Evolutionary conservation across 2,329 filamentous ascomycete genomes (phyloP).

Genomic region (Dendryphion nanum): DNA sequence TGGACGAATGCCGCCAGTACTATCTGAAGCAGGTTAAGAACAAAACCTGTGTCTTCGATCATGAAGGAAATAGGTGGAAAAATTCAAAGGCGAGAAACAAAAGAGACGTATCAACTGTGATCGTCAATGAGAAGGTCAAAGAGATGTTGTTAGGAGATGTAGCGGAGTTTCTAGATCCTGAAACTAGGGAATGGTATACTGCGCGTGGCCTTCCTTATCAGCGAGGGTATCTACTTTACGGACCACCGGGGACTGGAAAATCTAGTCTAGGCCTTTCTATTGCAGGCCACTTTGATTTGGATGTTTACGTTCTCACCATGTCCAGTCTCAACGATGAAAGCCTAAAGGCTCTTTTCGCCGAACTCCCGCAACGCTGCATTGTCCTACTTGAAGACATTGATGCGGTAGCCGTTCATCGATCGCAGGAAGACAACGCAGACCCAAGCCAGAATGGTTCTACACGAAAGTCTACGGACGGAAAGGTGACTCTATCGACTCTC

Average conservation of each 20-base stretch:
- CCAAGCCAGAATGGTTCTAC: constrained; percentile 4
- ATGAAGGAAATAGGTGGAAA: neutral
- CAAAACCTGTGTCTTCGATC: neutral
- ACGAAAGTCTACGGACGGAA: constrained; percentile 12
- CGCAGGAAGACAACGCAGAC: neutral
- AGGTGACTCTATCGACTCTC: constrained; percentile 71
- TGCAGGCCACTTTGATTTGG: constrained; percentile 3
- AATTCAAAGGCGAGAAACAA: neutral
- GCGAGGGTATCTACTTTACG: constrained; percentile 89
- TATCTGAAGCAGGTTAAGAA: neutral
- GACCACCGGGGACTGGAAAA: constrained; percentile 94
- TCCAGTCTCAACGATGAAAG: constrained; percentile 7
- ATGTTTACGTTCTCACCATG: constrained; percentile 13
- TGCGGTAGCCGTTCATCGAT: constrained; percentile 1
- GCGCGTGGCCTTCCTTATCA: constrained; percentile 8
- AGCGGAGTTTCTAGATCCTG: constrained; percentile 40
- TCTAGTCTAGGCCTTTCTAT: constrained; percentile 49
- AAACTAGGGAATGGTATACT: constrained; percentile 12
- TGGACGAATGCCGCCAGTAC: neutral
- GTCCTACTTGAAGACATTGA: constrained; percentile 16
- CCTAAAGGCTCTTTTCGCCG: constrained; percentile 12
- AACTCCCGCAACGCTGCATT: constrained; percentile 12
- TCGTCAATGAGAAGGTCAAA: neutral
- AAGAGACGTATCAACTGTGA: neutral
- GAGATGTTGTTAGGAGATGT: neutral